Conservation (phyloP, 2,329 filamentous ascomycete genomes). For the Macroventuria anomochaeta region DNA sequence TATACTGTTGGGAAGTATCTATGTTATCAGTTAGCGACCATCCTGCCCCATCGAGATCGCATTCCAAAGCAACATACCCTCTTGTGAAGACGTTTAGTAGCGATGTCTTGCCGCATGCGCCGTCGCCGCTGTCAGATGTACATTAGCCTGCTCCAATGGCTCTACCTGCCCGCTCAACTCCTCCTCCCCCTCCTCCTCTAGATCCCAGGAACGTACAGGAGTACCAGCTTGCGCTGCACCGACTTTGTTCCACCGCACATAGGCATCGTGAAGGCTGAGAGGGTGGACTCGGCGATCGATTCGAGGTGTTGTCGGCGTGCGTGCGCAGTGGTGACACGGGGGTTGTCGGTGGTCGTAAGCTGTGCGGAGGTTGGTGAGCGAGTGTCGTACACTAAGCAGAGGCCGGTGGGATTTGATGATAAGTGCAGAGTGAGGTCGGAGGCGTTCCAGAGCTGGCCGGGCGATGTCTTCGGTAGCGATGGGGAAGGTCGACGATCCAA, state of each 20-base stretch:
- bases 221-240: slow-evolving; percentile 93
- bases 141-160: slow-evolving; percentile 36
- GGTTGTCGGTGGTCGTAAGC: slow-evolving; percentile 18
- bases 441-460: slow-evolving; percentile 32
- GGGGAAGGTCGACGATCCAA: slow-evolving; percentile 21
- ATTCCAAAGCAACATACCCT: slow-evolving; percentile 68
- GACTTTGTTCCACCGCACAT: slow-evolving; percentile 67
- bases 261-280: slow-evolving; percentile 48
- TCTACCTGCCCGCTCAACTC: slow-evolving; percentile 7
- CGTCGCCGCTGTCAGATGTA: slow-evolving; percentile 73
- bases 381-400: slow-evolving; percentile 13
- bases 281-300: slow-evolving; percentile 28
- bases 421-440: slow-evolving; percentile 19
- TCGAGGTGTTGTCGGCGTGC: slow-evolving; percentile 29
- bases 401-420: slow-evolving; percentile 24
- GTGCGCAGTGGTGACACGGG: slow-evolving; percentile 33
- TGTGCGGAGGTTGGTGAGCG: slow-evolving; percentile 16
- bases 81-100: slow-evolving; percentile 97
- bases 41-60: not conserved
- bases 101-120: slow-evolving; percentile 96
- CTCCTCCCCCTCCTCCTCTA: not conserved
- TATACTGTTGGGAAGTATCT: slow-evolving; percentile 98
- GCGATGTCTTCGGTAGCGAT: slow-evolving; percentile 23
- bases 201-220: slow-evolving; percentile 69
- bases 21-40: slow-evolving; percentile 14